Evolutionary conservation across 1,284 basidiomycete species (phyloP).

Genomic region (Heterobasidion parviporum): DNA sequence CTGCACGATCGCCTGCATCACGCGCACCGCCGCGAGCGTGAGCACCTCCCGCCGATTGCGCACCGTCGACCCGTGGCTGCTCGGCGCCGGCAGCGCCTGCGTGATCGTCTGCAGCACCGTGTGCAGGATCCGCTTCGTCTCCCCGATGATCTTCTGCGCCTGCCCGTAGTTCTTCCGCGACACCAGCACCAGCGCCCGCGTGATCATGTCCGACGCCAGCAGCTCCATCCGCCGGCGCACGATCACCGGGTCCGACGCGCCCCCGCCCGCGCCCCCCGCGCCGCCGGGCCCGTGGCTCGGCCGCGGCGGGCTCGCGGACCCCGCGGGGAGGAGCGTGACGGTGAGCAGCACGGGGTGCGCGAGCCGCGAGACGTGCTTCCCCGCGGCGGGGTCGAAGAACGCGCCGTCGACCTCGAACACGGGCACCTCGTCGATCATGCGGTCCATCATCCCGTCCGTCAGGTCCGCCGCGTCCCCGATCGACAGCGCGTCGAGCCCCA

Average conservation of each 20-base stretch:
- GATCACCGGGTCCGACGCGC: conserved; percentile 72
- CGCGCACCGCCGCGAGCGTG: conserved; percentile 60
- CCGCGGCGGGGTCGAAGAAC: conserved; percentile 82
- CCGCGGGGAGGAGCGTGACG: conserved; percentile 69
- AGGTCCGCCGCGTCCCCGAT: conserved; percentile 68
- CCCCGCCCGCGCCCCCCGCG: conserved; percentile 15
- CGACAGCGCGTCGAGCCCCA: conserved; percentile 67
- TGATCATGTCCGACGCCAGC: conserved; percentile 90
- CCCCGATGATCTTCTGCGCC: conserved; percentile 79
- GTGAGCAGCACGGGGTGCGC: conserved; percentile 86
- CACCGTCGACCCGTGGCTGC: conserved; percentile 31
- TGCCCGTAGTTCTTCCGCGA: conserved; percentile 81
- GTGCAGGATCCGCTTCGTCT: conserved; percentile 83
- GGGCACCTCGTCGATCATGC: conserved; percentile 89
- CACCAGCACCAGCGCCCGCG: conserved; percentile 82
- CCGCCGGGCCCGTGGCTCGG: conserved; percentile 19
- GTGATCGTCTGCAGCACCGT: conserved; percentile 78
- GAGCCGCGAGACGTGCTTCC: conserved; percentile 76
- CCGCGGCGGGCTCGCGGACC: conserved; percentile 29
- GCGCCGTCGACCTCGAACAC: conserved; percentile 88
- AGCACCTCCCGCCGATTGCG: conserved; percentile 72
- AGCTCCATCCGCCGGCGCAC: conserved; percentile 92
- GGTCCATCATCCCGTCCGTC: conserved; percentile 79
- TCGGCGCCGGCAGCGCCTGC: conserved; percentile 52
- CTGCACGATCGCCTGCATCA: conserved; percentile 75